Evolutionary conservation across 1,284 basidiomycete genomes (phyloP), one percentile per base, ranked within the genome.

Genomic region (Hortiboletus rubellus): DNA sequence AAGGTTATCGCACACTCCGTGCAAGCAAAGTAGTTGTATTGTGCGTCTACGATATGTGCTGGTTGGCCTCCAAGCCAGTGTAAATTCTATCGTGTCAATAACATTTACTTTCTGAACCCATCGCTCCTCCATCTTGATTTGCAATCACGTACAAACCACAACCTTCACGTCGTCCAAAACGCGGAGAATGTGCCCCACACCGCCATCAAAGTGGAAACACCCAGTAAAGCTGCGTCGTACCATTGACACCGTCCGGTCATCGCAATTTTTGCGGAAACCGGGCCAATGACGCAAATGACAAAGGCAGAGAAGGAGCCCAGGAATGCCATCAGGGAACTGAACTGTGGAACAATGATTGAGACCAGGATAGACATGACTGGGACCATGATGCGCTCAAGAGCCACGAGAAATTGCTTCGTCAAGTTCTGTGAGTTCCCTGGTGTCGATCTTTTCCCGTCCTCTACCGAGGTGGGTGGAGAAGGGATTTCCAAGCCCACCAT

Each of bases 311-410:
- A 95, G 34, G 88, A 87, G 5, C 95, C 94, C 38, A 96, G 77
- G 71, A 96, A 93, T 14, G 91, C 91, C 92, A 98, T 96, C 70
- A 95, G 83, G 24, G 87, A 83, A 62, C 89, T 89, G 70, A 98
- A 97, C 54, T 91, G 84, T 2, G 96, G 95, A 42, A 97, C 76
- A 56, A 87, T 71, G 59, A 96, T 86, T 3, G 92, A 94, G 38
- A 89, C 83, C 31, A 76, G 69, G 18, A 94, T 85, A 22, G 87
- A 81, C 44, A 86, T 63, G 10, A 81, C 62, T 0, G 88, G 84
- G 34, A 94, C 74, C 46, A 75, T 60, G 27, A 88, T 69, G 48
- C 92, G 82, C 67, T 92, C 86, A 49, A 84, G 50, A 31, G 78
- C 74, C 33, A 82, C 75, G 63, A 84, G 73, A 41, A 80, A 40